These are phyloP conservation scores for Alternaria brassicae DNA, from an alignment of 2,329 filamentous ascomycete species.

Conservation along the genomic window DNA sequence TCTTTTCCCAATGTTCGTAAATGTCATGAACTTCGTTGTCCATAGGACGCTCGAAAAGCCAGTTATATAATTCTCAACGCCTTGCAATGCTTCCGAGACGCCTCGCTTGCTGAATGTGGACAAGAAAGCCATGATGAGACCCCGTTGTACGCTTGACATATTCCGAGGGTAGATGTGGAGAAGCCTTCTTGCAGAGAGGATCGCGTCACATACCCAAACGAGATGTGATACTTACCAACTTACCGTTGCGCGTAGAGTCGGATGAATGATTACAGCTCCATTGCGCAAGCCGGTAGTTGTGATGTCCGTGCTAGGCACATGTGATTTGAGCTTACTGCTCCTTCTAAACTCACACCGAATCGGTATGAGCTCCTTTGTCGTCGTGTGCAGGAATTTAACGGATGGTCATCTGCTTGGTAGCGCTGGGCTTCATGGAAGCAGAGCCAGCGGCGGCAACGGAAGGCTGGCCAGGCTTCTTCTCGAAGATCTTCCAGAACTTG, in stretches of 20 bases:
- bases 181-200: conserved; percentile 34
- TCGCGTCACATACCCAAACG: conserved; percentile 51
- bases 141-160: conserved; percentile 32
- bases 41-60: conserved; percentile 36
- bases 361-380: not conserved
- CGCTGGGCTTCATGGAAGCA: conserved; percentile 76
- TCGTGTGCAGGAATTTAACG: conserved; percentile 35
- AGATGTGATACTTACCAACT: conserved; percentile 53
- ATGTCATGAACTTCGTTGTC: conserved; percentile 31
- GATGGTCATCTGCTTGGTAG: conserved; percentile 90
- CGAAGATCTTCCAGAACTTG: conserved; percentile 99
- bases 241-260: conserved; percentile 53
- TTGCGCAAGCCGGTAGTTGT: conserved; percentile 48
- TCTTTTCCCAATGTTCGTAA: conserved; percentile 15
- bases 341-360: not conserved
- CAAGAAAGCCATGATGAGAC: conserved; percentile 23
- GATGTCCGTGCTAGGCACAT: conserved; percentile 19
- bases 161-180: conserved; percentile 45
- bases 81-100: conserved; percentile 44
- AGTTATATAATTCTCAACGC: conserved; percentile 26
- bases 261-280: conserved; percentile 38
- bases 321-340: conserved; percentile 28
- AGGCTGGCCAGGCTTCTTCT: conserved; percentile 88
- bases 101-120: conserved; percentile 37
- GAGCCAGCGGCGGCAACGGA: conserved; percentile 69